These are phyloP conservation scores for Lachancea sp. DNA, from an alignment of 805 yeast species.

Conservation along the genomic window DNA sequence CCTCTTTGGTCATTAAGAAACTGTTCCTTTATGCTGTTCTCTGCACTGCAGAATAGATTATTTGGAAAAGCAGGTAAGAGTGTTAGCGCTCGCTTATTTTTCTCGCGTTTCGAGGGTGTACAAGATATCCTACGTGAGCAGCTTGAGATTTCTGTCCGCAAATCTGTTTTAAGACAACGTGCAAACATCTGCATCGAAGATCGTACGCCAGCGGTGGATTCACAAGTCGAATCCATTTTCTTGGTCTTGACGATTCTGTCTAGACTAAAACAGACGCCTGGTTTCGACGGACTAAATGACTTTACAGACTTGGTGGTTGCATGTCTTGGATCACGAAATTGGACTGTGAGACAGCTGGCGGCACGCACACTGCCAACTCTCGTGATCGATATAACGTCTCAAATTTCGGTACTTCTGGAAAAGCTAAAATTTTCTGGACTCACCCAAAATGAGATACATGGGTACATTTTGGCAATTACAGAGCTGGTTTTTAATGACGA, in stretches of 20 bases:
- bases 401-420: slow-evolving; percentile 26
- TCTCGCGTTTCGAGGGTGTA: slow-evolving; percentile 54
- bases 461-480: slow-evolving; percentile 46
- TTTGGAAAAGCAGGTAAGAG: slow-evolving; percentile 53
- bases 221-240: slow-evolving; percentile 54
- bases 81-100: slow-evolving; percentile 60
- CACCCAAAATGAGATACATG: slow-evolving; percentile 51
- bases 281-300: slow-evolving; percentile 44
- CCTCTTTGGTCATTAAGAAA: slow-evolving; percentile 81
- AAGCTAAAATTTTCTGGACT: slow-evolving; percentile 13
- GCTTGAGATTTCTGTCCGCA: slow-evolving; percentile 2
- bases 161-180: neutral
- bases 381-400: slow-evolving; percentile 31
- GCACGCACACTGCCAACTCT: slow-evolving; percentile 60
- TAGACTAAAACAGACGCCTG: slow-evolving; percentile 58
- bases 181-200: too few species aligned
- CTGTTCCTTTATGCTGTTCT: slow-evolving; percentile 89
- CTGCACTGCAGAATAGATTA: slow-evolving; percentile 71
- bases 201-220: slow-evolving; percentile 10
- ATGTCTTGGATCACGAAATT: slow-evolving; percentile 48
- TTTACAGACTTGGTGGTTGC: slow-evolving; percentile 44
- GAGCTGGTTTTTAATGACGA: slow-evolving; percentile 8
- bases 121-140: slow-evolving; percentile 42
- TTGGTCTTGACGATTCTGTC: slow-evolving; percentile 69
- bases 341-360: slow-evolving; percentile 88